These are phyloP conservation scores for Prunus yedoensis DNA, from an alignment of 331 rosid species.

Conservation along the genomic window DNA sequence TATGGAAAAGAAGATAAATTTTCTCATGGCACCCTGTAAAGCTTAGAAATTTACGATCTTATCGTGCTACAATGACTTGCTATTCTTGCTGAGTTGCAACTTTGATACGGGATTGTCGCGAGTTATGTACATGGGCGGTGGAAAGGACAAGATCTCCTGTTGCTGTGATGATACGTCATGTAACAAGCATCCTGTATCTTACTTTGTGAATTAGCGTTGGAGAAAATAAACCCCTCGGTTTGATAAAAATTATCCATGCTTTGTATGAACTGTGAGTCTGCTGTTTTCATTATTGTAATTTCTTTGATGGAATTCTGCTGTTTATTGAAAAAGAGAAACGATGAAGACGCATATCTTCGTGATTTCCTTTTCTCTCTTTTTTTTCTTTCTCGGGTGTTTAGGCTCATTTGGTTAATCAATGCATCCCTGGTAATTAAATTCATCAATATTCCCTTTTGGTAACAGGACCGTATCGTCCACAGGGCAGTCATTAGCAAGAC, in stretches of 20 bases:
- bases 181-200: constrained; percentile 10
- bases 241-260: constrained; percentile 9
- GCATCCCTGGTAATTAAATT: too few relatives aligned
- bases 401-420: too few relatives aligned
- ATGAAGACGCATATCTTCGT: not conserved
- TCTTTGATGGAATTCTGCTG: not conserved
- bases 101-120: constrained; percentile 35
- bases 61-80: constrained; percentile 24
- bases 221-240: constrained; percentile 27
- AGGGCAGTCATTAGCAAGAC: too few relatives aligned
- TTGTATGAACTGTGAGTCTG: constrained; percentile 1
- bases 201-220: constrained; percentile 21
- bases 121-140: constrained; percentile 38
- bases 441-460: too few relatives aligned
- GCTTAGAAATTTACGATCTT: constrained; percentile 34
- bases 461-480: too few relatives aligned
- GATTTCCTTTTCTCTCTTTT: not conserved
- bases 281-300: not conserved
- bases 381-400: not conserved
- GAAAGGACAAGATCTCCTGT: constrained; percentile 14
- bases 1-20: constrained; percentile 30
- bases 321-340: not conserved
- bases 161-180: constrained; percentile 10
- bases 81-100: constrained; percentile 26
- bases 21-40: constrained; percentile 35